Evolutionary conservation across 768 basidiomycete genomes (phyloP).

Genomic region (Tricholoma saponaceum): DNA sequence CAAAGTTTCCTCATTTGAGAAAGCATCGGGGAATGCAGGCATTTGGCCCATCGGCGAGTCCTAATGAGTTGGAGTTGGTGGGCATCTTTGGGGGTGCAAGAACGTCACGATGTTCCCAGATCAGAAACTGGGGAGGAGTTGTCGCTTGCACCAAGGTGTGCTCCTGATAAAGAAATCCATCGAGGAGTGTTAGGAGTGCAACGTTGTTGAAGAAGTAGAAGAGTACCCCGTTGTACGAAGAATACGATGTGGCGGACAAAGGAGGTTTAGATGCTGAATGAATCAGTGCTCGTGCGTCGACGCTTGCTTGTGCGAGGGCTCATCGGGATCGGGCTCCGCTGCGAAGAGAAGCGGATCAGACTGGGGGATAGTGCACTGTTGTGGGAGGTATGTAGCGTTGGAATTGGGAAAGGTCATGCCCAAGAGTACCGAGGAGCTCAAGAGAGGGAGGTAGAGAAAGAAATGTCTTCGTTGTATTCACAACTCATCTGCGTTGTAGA

Average conservation of each 20-base stretch:
- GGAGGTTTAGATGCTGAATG: slow-evolving; percentile 49
- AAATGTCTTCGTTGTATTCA: slow-evolving; percentile 43
- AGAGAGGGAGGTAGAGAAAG: slow-evolving; percentile 42
- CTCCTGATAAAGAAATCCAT: slow-evolving; percentile 65
- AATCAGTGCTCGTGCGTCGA: slow-evolving; percentile 65
- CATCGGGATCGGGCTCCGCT: slow-evolving; percentile 39
- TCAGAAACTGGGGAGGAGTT: slow-evolving; percentile 20
- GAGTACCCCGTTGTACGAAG: slow-evolving; percentile 60
- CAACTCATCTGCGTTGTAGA: slow-evolving; percentile 58
- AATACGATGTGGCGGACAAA: slow-evolving; percentile 61
- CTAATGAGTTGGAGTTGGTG: slow-evolving; percentile 39
- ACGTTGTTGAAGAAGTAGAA: slow-evolving; percentile 50
- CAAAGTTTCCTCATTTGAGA: slow-evolving; percentile 59
- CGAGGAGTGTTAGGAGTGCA: slow-evolving; percentile 56
- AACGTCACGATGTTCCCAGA: slow-evolving; percentile 62
- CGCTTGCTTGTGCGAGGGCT: slow-evolving; percentile 58
- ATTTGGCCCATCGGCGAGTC: slow-evolving; percentile 78
- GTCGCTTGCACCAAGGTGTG: slow-evolving; percentile 25
- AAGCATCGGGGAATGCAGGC: slow-evolving; percentile 59
- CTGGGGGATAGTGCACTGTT: slow-evolving; percentile 38
- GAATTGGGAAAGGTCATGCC: slow-evolving; percentile 23
- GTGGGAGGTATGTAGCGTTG: slow-evolving; percentile 43
- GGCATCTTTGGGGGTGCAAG: slow-evolving; percentile 77
- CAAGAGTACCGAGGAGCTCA: slow-evolving; percentile 47
- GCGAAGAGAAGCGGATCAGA: slow-evolving; percentile 54